These are phyloP conservation scores for Penicillium glabrum DNA, from an alignment of 2,329 filamentous ascomycete genomes.

Conservation along the genomic window DNA sequence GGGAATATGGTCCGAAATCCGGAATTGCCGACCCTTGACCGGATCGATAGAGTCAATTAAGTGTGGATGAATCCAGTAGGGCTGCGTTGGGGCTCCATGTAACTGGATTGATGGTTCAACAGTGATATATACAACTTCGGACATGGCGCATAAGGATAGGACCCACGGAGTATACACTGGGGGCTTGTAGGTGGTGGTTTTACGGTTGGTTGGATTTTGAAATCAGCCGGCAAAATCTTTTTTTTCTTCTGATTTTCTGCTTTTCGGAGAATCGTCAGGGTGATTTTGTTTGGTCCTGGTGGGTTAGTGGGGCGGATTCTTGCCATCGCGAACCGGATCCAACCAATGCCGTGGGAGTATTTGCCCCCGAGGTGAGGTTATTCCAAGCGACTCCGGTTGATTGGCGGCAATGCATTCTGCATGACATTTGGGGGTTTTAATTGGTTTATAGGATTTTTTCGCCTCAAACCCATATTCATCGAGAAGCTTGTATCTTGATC, in stretches of 20 bases:
- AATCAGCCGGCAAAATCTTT: constrained; percentile 2
- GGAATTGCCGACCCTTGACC: constrained; percentile 34
- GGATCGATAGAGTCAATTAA: constrained; percentile 27
- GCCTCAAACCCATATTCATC: not conserved
- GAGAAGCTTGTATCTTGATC: not conserved
- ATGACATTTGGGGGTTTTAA: not conserved
- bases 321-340: not conserved
- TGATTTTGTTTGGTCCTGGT: constrained; percentile 8
- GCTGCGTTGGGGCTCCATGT: constrained; percentile 11
- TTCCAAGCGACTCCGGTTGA: constrained; percentile 10
- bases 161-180: not conserved
- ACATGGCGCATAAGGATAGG: constrained; percentile 12
- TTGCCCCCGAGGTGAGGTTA: constrained; percentile 16
- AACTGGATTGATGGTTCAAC: constrained; percentile 10
- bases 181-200: not conserved
- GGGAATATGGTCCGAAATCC: constrained; percentile 21
- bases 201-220: not conserved
- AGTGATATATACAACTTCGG: constrained; percentile 19
- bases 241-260: constrained; percentile 1
- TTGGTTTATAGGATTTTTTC: not conserved
- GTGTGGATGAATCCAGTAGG: constrained; percentile 30
- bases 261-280: constrained; percentile 1
- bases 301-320: constrained; percentile 10
- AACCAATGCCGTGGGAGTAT: constrained; percentile 9
- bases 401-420: constrained; percentile 3